phyloP scores from a whole-genome alignment of 2,329 filamentous ascomycete genomes.

The Xylariaceae sp. region DNA sequence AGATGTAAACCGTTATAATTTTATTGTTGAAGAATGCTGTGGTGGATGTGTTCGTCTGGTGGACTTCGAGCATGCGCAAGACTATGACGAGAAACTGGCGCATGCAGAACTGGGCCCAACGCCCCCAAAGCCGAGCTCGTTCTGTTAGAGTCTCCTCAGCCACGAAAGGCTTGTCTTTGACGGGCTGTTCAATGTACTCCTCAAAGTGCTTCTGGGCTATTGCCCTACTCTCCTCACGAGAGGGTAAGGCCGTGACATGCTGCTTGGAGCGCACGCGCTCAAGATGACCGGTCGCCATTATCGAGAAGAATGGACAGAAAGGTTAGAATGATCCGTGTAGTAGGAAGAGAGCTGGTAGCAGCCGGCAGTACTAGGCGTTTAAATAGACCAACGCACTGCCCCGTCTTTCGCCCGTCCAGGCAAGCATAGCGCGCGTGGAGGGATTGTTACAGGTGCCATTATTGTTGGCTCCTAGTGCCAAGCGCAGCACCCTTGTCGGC shows the following conservation, averaged over 20 bases:
- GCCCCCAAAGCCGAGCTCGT: constrained; percentile 1
- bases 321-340: background rate
- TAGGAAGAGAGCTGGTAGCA: background rate
- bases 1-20: constrained; percentile 17
- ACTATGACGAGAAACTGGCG: constrained; percentile 14
- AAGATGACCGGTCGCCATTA: constrained; percentile 1
- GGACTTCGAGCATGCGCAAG: constrained; percentile 16
- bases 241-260: constrained; percentile 6
- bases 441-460: background rate
- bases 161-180: constrained; percentile 6
- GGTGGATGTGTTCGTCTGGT: constrained; percentile 12
- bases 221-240: constrained; percentile 5
- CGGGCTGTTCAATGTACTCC: constrained; percentile 1
- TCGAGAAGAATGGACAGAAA: constrained; percentile 2
- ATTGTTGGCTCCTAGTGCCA: background rate
- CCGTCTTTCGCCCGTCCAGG: background rate
- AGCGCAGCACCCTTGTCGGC: background rate
- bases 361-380: background rate
- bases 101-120: constrained; percentile 7
- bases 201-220: constrained; percentile 7
- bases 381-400: background rate
- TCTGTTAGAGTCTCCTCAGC: constrained; percentile 3
- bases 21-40: constrained; percentile 11
- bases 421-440: background rate
- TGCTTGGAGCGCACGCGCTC: background rate